Percentiles rank a stretch among this genome's conserved stretches.
Evolutionary conservation across 768 basidiomycete species (phyloP).

Genomic region (Fomitopsis pulvina): DNA sequence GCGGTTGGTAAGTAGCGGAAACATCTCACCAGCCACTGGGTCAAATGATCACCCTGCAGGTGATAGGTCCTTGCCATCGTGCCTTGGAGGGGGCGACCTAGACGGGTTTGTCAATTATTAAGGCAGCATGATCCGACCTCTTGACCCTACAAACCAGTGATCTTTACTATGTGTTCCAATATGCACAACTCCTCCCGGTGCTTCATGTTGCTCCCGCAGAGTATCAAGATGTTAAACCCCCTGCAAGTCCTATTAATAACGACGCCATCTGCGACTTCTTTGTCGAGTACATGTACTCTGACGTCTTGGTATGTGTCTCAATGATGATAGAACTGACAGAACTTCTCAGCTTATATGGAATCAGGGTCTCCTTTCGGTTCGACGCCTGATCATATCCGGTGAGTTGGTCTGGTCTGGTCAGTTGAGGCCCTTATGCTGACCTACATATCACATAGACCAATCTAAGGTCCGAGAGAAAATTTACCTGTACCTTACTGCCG

Average conservation of each 20-base stretch:
- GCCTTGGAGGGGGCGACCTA: constrained; percentile 71
- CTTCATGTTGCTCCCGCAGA: constrained; percentile 42
- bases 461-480: constrained; percentile 43
- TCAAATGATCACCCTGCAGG: constrained; percentile 29
- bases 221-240: constrained; percentile 33
- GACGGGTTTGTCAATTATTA: constrained; percentile 50
- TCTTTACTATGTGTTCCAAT: constrained; percentile 52
- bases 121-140: not conserved
- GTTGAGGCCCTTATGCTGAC: too few species aligned
- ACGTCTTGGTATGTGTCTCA: constrained; percentile 52
- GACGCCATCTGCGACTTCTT: constrained; percentile 76
- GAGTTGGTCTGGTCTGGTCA: constrained; percentile 14
- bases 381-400: constrained; percentile 55
- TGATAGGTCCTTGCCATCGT: constrained; percentile 56
- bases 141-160: constrained; percentile 38
- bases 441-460: too few species aligned
- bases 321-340: not conserved
- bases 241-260: constrained; percentile 25
- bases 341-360: not conserved
- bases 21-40: not conserved
- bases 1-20: constrained; percentile 39
- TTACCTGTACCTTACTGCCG: not conserved
- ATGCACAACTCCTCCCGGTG: constrained; percentile 49
- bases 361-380: constrained; percentile 8
- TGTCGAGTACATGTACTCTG: constrained; percentile 79